Conservation (phyloP, 805 yeast genomes). For the Myxozyma sirexii region DNA sequence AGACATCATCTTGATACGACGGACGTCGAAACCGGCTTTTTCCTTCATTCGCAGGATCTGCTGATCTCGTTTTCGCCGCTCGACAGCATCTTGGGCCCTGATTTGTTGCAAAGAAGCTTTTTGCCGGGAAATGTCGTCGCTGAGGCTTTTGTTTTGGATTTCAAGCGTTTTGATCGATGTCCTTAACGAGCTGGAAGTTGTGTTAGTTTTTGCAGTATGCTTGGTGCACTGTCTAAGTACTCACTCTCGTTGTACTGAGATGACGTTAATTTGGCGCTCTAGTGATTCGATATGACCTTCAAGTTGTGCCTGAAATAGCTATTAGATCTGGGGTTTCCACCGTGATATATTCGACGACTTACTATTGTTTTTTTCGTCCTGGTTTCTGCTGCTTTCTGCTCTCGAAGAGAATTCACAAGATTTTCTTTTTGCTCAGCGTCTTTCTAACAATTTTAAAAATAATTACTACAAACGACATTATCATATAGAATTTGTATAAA, state of each 20-base stretch:
- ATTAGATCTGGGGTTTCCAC: neutral
- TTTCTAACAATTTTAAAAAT: slow-evolving; percentile 2
- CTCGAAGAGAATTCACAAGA: slow-evolving; percentile 23
- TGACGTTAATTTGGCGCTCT: slow-evolving; percentile 23
- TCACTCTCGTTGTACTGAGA: slow-evolving; percentile 25
- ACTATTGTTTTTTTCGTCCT: slow-evolving; percentile 18
- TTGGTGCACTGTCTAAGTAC: neutral
- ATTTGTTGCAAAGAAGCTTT: slow-evolving; percentile 22
- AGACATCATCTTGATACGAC: slow-evolving; percentile 21
- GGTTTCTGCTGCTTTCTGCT: slow-evolving; percentile 19
- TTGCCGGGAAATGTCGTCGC: slow-evolving; percentile 27
- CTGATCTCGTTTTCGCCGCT: slow-evolving; percentile 32
- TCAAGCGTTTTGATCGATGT: slow-evolving; percentile 20
- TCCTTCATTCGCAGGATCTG: slow-evolving; percentile 32
- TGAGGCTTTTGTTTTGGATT: slow-evolving; percentile 19
- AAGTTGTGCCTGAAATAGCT: slow-evolving; percentile 14
- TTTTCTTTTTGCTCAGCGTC: slow-evolving; percentile 27
- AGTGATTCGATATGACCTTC: slow-evolving; percentile 23
- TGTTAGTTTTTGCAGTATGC: neutral
- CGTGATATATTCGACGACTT: neutral
- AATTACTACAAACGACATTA: too few relatives aligned
- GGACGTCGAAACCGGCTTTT: slow-evolving; percentile 33
- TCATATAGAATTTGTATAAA: too few relatives aligned
- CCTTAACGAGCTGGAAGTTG: slow-evolving; percentile 5
- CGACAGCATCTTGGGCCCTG: slow-evolving; percentile 29